phyloP scores from a whole-genome alignment of 2,329 filamentous ascomycete genomes.

The Sclerotinia nivalis region DNA sequence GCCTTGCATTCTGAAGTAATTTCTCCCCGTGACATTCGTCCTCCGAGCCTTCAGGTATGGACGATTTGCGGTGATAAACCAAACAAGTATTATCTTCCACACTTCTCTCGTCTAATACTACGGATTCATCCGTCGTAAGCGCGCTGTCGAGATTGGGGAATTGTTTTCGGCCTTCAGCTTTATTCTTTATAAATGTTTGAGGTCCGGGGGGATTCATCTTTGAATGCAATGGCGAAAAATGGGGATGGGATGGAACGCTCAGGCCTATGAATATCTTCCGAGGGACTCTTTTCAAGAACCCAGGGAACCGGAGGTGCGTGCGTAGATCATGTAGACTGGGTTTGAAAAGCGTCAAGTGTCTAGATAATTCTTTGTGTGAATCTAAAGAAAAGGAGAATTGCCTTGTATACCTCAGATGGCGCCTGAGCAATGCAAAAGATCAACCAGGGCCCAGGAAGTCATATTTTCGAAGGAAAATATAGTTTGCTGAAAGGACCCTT shows the following conservation, averaged over 20 bases:
- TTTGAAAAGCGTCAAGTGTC: not conserved
- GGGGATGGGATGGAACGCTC: not conserved
- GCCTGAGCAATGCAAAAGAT: conserved; percentile 1
- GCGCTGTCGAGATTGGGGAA: not conserved
- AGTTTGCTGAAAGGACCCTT: rapidly evolving
- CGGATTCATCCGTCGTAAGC: not conserved
- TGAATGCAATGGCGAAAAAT: not conserved
- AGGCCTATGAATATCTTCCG: not conserved
- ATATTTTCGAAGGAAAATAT: not conserved
- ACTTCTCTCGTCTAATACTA: not conserved
- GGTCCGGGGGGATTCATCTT: not conserved
- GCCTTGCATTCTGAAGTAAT: conserved; percentile 7
- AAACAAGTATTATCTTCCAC: not conserved
- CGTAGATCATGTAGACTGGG: not conserved
- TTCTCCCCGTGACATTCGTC: not conserved
- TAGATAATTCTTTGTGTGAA: not conserved
- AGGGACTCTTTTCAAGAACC: not conserved
- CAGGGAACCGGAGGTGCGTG: not conserved
- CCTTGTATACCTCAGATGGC: not conserved
- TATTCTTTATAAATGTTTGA: not conserved
- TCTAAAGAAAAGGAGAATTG: too few species aligned
- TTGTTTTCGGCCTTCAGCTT: not conserved
- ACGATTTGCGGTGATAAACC: not conserved
- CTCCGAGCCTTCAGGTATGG: not conserved
- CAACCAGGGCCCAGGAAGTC: not conserved